Conservation (phyloP, 495 filamentous ascomycete species). For the Penicillium simplicissimum region DNA sequence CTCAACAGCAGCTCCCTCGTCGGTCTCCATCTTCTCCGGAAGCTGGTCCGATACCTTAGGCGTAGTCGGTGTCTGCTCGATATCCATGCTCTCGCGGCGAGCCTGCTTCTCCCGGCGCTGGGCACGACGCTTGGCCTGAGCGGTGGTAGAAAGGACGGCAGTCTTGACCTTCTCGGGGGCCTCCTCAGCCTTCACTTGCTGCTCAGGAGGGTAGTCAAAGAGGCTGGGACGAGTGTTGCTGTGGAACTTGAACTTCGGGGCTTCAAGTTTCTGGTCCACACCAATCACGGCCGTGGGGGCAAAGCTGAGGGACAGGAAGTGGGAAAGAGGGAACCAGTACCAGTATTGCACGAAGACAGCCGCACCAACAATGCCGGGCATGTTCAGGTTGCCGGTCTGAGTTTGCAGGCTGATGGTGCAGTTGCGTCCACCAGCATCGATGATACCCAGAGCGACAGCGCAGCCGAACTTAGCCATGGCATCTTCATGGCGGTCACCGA, state of each 20-base stretch:
- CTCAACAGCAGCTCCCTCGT: constrained; percentile 59
- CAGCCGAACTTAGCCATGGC: constrained; percentile 99
- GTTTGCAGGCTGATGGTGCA: constrained; percentile 98
- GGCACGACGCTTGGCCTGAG: constrained; percentile 92
- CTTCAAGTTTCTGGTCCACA: constrained; percentile 88
- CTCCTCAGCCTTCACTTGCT: constrained; percentile 91
- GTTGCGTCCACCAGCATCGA: constrained; percentile 97
- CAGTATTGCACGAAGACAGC: constrained; percentile 99
- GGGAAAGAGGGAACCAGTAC: constrained; percentile 99
- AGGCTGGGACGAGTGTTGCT: constrained; percentile 91
- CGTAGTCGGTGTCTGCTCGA: constrained; percentile 74
- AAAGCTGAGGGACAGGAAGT: constrained; percentile 94
- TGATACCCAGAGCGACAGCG: constrained; percentile 91
- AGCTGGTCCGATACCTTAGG: constrained; percentile 67
- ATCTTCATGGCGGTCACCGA: constrained; percentile 95
- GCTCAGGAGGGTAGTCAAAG: constrained; percentile 97
- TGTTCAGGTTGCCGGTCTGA: constrained; percentile 96
- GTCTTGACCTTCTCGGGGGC: constrained; percentile 93
- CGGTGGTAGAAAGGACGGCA: constrained; percentile 93
- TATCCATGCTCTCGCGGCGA: constrained; percentile 80
- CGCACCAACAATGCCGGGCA: constrained; percentile 96
- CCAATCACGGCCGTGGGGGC: constrained; percentile 92
- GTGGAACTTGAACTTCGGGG: constrained; percentile 95
- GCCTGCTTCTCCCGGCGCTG: constrained; percentile 71
- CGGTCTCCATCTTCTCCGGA: constrained; percentile 87